Percentiles rank a stretch among this genome's conserved stretches.
phyloP scores from a whole-genome alignment of 768 basidiomycete genomes.

The Auriscalpium orientale region DNA sequence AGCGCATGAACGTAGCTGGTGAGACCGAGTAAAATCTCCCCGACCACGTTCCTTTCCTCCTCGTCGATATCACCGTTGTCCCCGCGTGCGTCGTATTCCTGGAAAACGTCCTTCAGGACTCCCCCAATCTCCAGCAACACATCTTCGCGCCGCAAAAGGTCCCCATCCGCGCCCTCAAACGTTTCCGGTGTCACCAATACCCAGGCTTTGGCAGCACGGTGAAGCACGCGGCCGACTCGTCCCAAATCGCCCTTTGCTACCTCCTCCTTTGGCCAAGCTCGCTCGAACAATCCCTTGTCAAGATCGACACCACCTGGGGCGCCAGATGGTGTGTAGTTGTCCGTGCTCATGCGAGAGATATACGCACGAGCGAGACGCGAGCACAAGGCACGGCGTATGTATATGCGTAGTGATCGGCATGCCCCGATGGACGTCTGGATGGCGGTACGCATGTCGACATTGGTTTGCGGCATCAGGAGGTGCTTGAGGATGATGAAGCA shows the following conservation, averaged over 20 bases:
- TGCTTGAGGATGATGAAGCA: slow-evolving; percentile 58
- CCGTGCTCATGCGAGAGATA: slow-evolving; percentile 45
- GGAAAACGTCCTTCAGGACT: slow-evolving; percentile 62
- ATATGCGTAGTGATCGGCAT: slow-evolving; percentile 49
- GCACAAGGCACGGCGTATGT: slow-evolving; percentile 53
- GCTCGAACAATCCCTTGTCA: slow-evolving; percentile 58
- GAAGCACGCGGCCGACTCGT: slow-evolving; percentile 46
- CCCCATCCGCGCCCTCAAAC: slow-evolving; percentile 9
- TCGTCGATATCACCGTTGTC: slow-evolving; percentile 60
- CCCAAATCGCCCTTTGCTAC: slow-evolving; percentile 59
- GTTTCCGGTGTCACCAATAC: slow-evolving; percentile 29
- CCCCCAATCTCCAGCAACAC: slow-evolving; percentile 65
- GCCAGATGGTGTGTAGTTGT: slow-evolving; percentile 51
- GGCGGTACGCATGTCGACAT: slow-evolving; percentile 9
- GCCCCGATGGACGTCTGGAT: slow-evolving; percentile 24
- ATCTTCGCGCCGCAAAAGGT: slow-evolving; percentile 22
- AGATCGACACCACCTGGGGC: slow-evolving; percentile 53
- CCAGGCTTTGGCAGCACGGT: slow-evolving; percentile 54
- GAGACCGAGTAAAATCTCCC: slow-evolving; percentile 52
- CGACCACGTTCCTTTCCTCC: slow-evolving; percentile 60
- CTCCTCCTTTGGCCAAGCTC: slow-evolving; percentile 68
- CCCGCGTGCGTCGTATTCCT: slow-evolving; percentile 53
- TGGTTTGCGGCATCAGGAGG: slow-evolving; percentile 44
- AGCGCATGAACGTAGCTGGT: slow-evolving; percentile 49
- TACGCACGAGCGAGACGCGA: slow-evolving; percentile 61